Evolutionary conservation across 1,139 yeast genomes (phyloP), one percentile per base, ranked within the genome.

Genomic region (Candida buenavistaensis): DNA sequence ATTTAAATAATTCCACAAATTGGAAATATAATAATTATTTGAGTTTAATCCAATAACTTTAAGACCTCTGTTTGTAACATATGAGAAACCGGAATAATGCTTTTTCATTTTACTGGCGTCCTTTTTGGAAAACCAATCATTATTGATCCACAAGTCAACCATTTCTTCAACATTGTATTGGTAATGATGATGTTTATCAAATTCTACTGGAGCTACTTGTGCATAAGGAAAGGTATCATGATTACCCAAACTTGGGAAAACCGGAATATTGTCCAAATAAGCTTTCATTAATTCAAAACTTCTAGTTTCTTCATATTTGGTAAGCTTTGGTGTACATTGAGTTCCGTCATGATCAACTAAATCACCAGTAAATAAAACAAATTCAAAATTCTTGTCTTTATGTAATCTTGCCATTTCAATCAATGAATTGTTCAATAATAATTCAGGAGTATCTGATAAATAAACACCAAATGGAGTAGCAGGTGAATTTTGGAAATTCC

Each of bases 201-300:
- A 57, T 23, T 53, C 40, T 16, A 49, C 41, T 30, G 82, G 85
- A 2, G 88, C 82, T 37, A 80, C 54, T 54, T 82, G 87, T 12
- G 82, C 84, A 50, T 79, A 81, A n/a, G 89, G 89, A 64, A 74
- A 82, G 13, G 82, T 75, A 50, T 82, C 89, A 54, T 82, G 89
- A 54, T 82, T 82, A 13, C 90, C 89, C 47, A 82, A 61, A 22
- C 76, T 78, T 8, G 87, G 72, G 50, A 64, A 80, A n/a, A 82
- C 75, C 3, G 87, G 83, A 12, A 78, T 57, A 36, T 73, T 63
- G 10, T 69, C 63, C 43, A 82, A 67, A 51, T 64, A 72, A 33
- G 66, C 59, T 51, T 80, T 82, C 64, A 82, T 64, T 39, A 78
- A 72, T 40, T 68, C 56, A 54, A 78, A 69, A 1, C 77, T 57